A percentile compares a stretch with the other conserved stretches of the same genome.
Conservation (phyloP, 2,329 filamentous ascomycete genomes). For the Botrytis porri region DNA sequence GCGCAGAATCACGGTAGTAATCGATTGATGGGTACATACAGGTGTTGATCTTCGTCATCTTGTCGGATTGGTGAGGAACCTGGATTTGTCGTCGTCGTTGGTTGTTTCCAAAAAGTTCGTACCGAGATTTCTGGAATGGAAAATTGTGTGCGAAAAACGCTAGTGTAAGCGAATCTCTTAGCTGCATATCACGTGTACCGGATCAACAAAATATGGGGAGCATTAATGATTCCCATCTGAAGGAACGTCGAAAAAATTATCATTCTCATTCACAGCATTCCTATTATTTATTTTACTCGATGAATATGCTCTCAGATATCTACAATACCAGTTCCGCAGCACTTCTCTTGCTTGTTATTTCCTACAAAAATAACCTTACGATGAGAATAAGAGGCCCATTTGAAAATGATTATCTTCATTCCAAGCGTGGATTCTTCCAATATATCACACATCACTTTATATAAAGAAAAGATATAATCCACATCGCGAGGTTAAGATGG, state of each 20-base stretch:
- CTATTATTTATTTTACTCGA: background rate
- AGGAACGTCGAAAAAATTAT: background rate
- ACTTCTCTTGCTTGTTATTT: background rate
- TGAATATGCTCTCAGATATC: too few relatives aligned
- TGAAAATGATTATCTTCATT: background rate
- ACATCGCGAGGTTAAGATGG: background rate
- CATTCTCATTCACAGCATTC: background rate
- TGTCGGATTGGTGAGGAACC: constrained; percentile 40
- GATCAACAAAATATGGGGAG: background rate
- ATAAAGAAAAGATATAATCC: background rate
- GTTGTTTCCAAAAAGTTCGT: constrained; percentile 5
- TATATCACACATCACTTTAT: background rate
- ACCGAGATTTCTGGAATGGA: background rate
- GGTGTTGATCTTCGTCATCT: constrained; percentile 70
- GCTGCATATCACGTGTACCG: background rate
- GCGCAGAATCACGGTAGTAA: constrained; percentile 1
- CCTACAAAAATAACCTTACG: background rate
- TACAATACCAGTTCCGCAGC: background rate
- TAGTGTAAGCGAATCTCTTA: constrained; percentile 10
- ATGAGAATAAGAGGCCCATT: background rate
- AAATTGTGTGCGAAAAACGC: constrained; percentile 14
- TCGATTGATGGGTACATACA: constrained; percentile 42
- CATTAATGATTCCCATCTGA: background rate
- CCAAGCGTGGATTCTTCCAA: background rate
- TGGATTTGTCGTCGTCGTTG: constrained; percentile 21